Conservation (phyloP, 148 eudicot species). For the Amaranthus cruentus region DNA sequence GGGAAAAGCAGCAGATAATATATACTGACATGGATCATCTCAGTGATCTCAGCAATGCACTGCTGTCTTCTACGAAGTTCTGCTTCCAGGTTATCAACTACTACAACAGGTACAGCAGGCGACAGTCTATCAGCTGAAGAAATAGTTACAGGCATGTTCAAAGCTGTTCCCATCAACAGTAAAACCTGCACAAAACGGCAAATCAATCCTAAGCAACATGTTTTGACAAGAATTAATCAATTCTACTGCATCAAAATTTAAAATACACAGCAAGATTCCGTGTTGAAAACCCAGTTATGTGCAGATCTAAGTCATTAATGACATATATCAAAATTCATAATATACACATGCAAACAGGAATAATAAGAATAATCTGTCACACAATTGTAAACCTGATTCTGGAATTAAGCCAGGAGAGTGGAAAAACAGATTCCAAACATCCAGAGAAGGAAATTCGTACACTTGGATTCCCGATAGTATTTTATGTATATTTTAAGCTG, state of each 20-base stretch:
- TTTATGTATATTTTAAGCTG: too few relatives aligned
- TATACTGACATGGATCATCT: conserved; percentile 88
- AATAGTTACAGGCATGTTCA: conserved; percentile 46
- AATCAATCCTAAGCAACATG: neutral
- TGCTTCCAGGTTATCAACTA: conserved; percentile 39
- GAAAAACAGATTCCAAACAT: too few relatives aligned
- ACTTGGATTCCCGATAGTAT: too few relatives aligned
- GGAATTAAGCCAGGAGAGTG: too few relatives aligned
- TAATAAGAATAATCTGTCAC: neutral
- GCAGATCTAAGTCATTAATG: neutral
- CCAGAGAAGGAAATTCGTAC: too few relatives aligned
- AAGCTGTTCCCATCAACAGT: conserved; percentile 88
- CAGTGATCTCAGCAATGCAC: conserved; percentile 79
- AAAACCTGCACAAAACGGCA: conserved; percentile 50
- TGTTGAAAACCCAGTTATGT: neutral
- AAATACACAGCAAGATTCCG: neutral
- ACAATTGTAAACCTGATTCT: neutral
- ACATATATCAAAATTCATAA: neutral
- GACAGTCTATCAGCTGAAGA: conserved; percentile 31
- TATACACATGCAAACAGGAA: neutral
- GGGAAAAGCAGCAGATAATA: too few relatives aligned
- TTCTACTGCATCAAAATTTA: neutral
- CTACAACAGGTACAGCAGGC: conserved; percentile 30
- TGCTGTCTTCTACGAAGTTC: conserved; percentile 79
- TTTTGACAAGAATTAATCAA: neutral